phyloP scores from a whole-genome alignment of 306 rosid species.

The Mimosa pudica region DNA sequence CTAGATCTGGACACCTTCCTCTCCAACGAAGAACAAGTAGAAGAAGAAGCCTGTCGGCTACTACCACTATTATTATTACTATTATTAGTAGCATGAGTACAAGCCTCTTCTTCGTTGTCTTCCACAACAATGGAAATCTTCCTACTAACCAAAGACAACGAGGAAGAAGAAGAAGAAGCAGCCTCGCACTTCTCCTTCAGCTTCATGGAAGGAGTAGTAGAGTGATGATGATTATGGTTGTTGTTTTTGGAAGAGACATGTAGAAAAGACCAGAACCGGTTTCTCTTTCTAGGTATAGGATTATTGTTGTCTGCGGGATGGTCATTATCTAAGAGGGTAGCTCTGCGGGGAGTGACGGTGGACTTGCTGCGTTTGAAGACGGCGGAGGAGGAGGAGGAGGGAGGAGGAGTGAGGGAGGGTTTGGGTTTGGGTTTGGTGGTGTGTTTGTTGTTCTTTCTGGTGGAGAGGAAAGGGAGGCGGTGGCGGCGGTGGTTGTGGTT shows the following conservation, averaged over 20 bases:
- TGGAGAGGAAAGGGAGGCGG: slow-evolving; percentile 64
- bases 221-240: too few species aligned
- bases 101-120: slow-evolving; percentile 50
- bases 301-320: too few species aligned
- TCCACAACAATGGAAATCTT: slow-evolving; percentile 35
- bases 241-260: slow-evolving; percentile 36
- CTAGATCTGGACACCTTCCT: slow-evolving; percentile 94
- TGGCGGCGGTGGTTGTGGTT: neutral
- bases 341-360: slow-evolving; percentile 65
- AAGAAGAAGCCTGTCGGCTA: neutral
- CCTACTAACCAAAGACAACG: slow-evolving; percentile 37
- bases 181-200: slow-evolving; percentile 23
- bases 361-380: slow-evolving; percentile 83
- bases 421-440: slow-evolving; percentile 40
- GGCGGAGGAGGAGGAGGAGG: slow-evolving; percentile 20
- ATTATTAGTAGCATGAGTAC: too few species aligned
- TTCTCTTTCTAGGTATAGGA: slow-evolving; percentile 51
- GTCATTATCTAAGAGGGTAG: slow-evolving; percentile 38
- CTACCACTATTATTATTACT: too few species aligned
- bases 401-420: neutral
- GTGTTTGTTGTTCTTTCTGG: slow-evolving; percentile 57
- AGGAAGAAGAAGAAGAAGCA: slow-evolving; percentile 28
- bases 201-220: neutral
- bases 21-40: slow-evolving; percentile 58
- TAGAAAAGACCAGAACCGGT: slow-evolving; percentile 91